Percentiles rank a stretch among this genome's conserved stretches.
These are phyloP conservation scores for Suillus sp. DNA, from an alignment of 768 basidiomycete species.

Conservation along the genomic window DNA sequence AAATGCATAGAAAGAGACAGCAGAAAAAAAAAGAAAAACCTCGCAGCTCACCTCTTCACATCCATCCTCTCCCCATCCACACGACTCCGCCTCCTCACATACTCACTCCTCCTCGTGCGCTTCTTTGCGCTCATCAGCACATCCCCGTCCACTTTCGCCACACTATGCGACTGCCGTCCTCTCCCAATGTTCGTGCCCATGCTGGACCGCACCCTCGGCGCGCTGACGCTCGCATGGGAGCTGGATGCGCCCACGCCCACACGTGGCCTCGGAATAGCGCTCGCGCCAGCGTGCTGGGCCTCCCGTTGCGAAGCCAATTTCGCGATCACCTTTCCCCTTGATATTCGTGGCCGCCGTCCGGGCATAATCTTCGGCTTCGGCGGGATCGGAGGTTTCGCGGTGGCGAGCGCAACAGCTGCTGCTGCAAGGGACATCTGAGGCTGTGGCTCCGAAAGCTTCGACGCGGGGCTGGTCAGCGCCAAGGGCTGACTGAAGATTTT, in stretches of 20 bases:
- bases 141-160: conserved; percentile 32
- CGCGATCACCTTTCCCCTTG: conserved; percentile 79
- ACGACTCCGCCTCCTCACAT: conserved; percentile 57
- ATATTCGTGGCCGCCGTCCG: conserved; percentile 73
- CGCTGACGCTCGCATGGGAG: conserved; percentile 22
- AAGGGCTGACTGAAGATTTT: conserved; percentile 60
- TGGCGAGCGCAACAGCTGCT: conserved; percentile 30
- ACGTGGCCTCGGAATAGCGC: conserved; percentile 13
- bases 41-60: conserved; percentile 15
- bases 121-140: conserved; percentile 70
- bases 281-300: conserved; percentile 31
- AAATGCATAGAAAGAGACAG: conserved; percentile 17
- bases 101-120: conserved; percentile 76
- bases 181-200: conserved; percentile 41
- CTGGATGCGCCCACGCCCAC: conserved; percentile 17
- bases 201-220: conserved; percentile 51
- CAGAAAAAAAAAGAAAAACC: conserved; percentile 1
- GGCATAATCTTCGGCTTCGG: conserved; percentile 35
- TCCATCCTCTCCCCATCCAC: conserved; percentile 20
- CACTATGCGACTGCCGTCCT: conserved; percentile 25
- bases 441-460: conserved; percentile 27
- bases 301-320: conserved; percentile 73
- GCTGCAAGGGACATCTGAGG: conserved; percentile 32
- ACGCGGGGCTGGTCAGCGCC: conserved; percentile 9
- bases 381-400: conserved; percentile 22